A percentile compares a stretch with the other conserved stretches of the same genome.
Conservation (phyloP, 2,329 filamentous ascomycete species). For the Alternaria longipes region DNA sequence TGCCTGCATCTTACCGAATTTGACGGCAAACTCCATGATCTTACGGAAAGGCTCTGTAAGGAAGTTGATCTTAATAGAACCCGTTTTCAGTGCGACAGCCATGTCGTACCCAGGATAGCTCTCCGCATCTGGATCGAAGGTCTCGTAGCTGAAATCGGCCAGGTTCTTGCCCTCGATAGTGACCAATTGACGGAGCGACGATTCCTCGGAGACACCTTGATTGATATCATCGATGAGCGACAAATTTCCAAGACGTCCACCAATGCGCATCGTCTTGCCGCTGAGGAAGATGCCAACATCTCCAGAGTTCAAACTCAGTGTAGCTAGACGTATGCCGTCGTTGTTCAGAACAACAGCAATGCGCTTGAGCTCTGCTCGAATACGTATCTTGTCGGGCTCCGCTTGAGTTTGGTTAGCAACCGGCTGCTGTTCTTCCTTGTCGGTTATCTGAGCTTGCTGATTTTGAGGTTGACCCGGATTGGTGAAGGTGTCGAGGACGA, state of each 20-base stretch:
- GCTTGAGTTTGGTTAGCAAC: slow-evolving; percentile 49
- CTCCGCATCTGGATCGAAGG: slow-evolving; percentile 79
- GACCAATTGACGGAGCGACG: slow-evolving; percentile 83
- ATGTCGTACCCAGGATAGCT: slow-evolving; percentile 95
- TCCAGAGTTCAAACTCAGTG: slow-evolving; percentile 89
- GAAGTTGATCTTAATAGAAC: slow-evolving; percentile 97
- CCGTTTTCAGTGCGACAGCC: slow-evolving; percentile 87
- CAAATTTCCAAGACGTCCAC: slow-evolving; percentile 85
- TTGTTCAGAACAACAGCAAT: slow-evolving; percentile 97
- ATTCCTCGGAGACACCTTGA: slow-evolving; percentile 82
- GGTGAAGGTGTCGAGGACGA: slow-evolving; percentile 91
- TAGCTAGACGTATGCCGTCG: slow-evolving; percentile 93
- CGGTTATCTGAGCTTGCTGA: slow-evolving; percentile 41
- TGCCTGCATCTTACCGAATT: slow-evolving; percentile 99
- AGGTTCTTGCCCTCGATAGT: slow-evolving; percentile 96
- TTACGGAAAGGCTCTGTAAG: slow-evolving; percentile 97
- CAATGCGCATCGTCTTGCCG: slow-evolving; percentile 86
- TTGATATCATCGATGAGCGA: slow-evolving; percentile 94
- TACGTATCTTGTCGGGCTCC: slow-evolving; percentile 80
- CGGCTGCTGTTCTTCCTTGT: slow-evolving; percentile 46
- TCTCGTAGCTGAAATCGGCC: slow-evolving; percentile 97
- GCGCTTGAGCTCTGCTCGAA: slow-evolving; percentile 92
- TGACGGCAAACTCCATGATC: slow-evolving; percentile 96
- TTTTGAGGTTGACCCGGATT: slow-evolving; percentile 62
- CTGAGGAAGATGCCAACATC: slow-evolving; percentile 90